Evolutionary conservation across 2,329 filamentous ascomycete genomes (phyloP).

Genomic region (Xylaria sp.): DNA sequence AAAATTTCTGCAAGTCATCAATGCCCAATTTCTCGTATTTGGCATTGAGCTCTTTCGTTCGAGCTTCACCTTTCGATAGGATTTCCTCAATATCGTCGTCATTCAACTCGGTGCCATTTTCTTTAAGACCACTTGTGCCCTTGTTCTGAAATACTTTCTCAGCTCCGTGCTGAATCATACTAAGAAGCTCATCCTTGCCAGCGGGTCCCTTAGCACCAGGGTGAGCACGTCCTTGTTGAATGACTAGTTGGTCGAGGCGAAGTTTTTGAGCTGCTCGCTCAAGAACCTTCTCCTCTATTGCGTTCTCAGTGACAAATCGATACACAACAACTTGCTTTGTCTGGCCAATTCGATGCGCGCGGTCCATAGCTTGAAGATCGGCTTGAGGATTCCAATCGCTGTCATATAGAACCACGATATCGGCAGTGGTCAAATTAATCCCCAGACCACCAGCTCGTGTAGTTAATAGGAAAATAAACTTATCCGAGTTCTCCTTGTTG

Average conservation of each 20-base stretch:
- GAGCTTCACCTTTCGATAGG: constrained; percentile 81
- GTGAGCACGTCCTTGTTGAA: constrained; percentile 94
- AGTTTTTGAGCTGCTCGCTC: constrained; percentile 97
- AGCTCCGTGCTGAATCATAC: constrained; percentile 99
- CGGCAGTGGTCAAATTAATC: constrained; percentile 93
- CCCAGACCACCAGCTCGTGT: constrained; percentile 94
- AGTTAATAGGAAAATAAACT: constrained; percentile 94
- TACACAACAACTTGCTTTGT: constrained; percentile 98
- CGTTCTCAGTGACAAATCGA: constrained; percentile 95
- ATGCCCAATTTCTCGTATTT: constrained; percentile 97
- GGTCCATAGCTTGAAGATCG: constrained; percentile 98
- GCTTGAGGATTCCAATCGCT: constrained; percentile 99
- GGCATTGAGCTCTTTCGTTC: constrained; percentile 87
- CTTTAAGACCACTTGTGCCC: constrained; percentile 66
- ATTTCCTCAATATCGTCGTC: constrained; percentile 93
- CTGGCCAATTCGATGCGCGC: constrained; percentile 96
- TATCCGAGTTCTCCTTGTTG: constrained; percentile 94
- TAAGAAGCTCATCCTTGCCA: constrained; percentile 93
- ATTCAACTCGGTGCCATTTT: constrained; percentile 67
- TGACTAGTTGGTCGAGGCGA: constrained; percentile 94
- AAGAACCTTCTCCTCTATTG: constrained; percentile 97
- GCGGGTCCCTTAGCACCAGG: constrained; percentile 88
- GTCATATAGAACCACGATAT: constrained; percentile 95
- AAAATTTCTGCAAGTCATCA: constrained; percentile 97
- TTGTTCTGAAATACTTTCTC: constrained; percentile 86